These are phyloP conservation scores for Skeletonema potamos DNA, from an alignment of 108 stramenopile species.

Conservation along the genomic window DNA sequence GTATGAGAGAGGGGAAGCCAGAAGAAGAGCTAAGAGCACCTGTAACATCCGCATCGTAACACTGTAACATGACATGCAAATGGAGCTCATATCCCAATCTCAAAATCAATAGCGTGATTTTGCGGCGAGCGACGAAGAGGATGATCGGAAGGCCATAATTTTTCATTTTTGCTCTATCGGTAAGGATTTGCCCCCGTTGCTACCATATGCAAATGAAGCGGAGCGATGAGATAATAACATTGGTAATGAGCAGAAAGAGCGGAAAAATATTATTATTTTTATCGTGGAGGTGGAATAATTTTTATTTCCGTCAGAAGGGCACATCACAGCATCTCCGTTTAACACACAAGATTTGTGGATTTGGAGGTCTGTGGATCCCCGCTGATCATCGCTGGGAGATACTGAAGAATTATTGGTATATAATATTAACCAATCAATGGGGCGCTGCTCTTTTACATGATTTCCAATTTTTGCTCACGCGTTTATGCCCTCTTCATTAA, in stretches of 20 bases:
- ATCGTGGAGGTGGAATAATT: not conserved
- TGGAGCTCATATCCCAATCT: slow-evolving; percentile 6
- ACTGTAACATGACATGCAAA: too few relatives aligned
- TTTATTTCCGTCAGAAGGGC: not conserved
- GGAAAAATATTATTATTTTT: not conserved
- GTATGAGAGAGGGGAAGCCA: too few relatives aligned
- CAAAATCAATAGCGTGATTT: too few relatives aligned
- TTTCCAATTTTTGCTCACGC: not conserved
- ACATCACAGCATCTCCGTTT: not conserved
- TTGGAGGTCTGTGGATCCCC: not conserved
- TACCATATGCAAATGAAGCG: not conserved
- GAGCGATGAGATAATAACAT: not conserved
- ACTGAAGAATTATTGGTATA: not conserved
- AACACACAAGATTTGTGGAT: not conserved
- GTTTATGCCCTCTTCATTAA: not conserved
- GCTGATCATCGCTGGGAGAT: not conserved
- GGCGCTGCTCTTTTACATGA: not conserved
- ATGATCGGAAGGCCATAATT: too few relatives aligned
- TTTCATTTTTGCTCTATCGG: not conserved
- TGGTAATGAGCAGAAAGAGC: not conserved
- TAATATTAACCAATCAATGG: too few relatives aligned
- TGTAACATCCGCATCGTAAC: too few relatives aligned
- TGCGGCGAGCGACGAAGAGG: too few relatives aligned
- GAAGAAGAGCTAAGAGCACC: too few relatives aligned
- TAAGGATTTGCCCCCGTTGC: not conserved